These are phyloP conservation scores for Hypoxylon intermedium DNA, from an alignment of 495 filamentous ascomycete species.

Conservation along the genomic window DNA sequence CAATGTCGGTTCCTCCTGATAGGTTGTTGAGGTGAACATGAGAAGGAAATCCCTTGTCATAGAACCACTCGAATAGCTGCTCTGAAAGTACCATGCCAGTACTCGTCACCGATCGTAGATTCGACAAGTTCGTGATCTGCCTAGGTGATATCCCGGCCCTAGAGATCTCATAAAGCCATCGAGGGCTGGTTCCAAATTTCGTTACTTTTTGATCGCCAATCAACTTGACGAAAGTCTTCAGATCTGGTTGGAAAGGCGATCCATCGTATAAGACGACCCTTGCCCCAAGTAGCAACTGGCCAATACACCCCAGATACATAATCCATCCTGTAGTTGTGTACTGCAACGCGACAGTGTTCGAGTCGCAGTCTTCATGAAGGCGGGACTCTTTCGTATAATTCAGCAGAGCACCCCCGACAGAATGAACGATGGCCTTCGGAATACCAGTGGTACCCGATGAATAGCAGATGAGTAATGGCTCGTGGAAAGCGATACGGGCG, in stretches of 20 bases:
- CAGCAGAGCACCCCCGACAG: constrained; percentile 66
- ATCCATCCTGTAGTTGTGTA: constrained; percentile 81
- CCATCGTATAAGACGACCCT: constrained; percentile 76
- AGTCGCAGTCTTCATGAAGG: constrained; percentile 62
- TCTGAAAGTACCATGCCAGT: constrained; percentile 83
- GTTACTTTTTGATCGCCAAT: constrained; percentile 65
- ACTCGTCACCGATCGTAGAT: constrained; percentile 64
- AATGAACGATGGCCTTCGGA: constrained; percentile 80
- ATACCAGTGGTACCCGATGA: constrained; percentile 75
- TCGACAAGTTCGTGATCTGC: constrained; percentile 65
- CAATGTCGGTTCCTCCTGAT: constrained; percentile 79
- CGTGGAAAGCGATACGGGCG: constrained; percentile 66
- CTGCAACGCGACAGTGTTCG: constrained; percentile 60
- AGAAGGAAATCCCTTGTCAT: constrained; percentile 74
- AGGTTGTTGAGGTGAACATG: constrained; percentile 72
- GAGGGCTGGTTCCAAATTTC: constrained; percentile 72
- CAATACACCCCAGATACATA: constrained; percentile 73
- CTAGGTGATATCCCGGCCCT: constrained; percentile 65
- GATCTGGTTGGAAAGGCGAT: constrained; percentile 73
- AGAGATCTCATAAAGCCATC: constrained; percentile 73
- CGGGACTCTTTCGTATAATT: constrained; percentile 66
- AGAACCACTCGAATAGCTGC: constrained; percentile 81
- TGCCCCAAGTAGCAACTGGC: constrained; percentile 61
- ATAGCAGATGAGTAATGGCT: constrained; percentile 77
- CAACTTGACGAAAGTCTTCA: constrained; percentile 64